Conservation (phyloP, 805 yeast genomes). For the Candida nanaspora region DNA sequence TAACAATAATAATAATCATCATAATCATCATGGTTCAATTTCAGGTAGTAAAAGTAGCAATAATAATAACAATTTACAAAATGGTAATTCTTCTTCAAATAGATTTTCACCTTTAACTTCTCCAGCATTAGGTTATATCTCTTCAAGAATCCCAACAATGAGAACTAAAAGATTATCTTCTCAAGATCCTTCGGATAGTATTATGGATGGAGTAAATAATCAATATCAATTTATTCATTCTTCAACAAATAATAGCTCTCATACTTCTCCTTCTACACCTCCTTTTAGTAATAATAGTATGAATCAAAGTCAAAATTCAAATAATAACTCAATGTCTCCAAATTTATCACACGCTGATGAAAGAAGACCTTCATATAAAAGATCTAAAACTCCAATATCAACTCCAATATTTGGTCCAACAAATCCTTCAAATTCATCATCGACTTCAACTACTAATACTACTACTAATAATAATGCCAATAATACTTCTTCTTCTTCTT, state of each 20-base stretch:
- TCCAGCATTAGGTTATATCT: slow-evolving; percentile 54
- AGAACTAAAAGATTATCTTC: slow-evolving; percentile 18
- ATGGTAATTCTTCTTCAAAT: background rate
- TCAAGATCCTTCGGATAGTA: background rate
- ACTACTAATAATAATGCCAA: slow-evolving; percentile 5
- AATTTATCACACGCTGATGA: background rate
- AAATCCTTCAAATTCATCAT: slow-evolving; percentile 10
- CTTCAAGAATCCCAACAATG: slow-evolving; percentile 14
- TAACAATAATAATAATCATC: too few relatives aligned
- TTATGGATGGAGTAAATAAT: slow-evolving; percentile 15
- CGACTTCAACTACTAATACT: too few relatives aligned
- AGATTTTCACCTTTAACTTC: slow-evolving; percentile 51
- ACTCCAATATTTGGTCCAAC: slow-evolving; percentile 33
- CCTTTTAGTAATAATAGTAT: slow-evolving; percentile 13
- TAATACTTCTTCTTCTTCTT: too few relatives aligned
- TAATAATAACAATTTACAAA: background rate
- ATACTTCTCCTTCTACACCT: background rate
- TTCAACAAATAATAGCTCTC: background rate
- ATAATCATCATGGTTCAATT: background rate
- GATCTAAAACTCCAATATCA: slow-evolving; percentile 32
- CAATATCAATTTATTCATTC: slow-evolving; percentile 3
- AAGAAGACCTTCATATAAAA: slow-evolving; percentile 19
- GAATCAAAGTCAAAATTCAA: too few relatives aligned
- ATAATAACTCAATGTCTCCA: slow-evolving; percentile 7
- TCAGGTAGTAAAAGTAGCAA: background rate